Evolutionary conservation across 805 yeast species (phyloP).

Genomic region (Candida bentonensis): DNA sequence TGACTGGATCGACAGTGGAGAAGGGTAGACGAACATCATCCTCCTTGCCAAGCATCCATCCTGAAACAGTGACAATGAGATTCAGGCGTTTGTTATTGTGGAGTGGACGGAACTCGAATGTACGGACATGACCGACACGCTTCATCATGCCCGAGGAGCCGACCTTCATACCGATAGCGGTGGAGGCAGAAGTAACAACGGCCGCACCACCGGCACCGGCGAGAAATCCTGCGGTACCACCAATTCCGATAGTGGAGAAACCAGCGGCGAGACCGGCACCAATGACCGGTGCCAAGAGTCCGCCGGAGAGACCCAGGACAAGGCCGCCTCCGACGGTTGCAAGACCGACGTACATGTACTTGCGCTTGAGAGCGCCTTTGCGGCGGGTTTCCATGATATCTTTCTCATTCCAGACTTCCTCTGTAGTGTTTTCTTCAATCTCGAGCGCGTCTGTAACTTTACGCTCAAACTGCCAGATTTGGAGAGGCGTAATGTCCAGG

Average conservation of each 20-base stretch:
- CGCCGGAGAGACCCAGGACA: constrained; percentile 90
- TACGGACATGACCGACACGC: constrained; percentile 82
- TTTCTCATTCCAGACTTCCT: constrained; percentile 61
- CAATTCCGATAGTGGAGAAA: constrained; percentile 80
- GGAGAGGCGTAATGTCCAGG: constrained; percentile 46
- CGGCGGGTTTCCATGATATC: constrained; percentile 58
- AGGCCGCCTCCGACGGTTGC: constrained; percentile 95
- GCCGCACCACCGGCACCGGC: constrained; percentile 98
- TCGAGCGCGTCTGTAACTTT: constrained; percentile 83
- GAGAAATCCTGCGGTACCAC: constrained; percentile 83
- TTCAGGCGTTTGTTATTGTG: constrained; percentile 85
- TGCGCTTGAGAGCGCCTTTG: constrained; percentile 48
- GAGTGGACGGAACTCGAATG: constrained; percentile 86
- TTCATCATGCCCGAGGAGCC: constrained; percentile 76
- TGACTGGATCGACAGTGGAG: constrained; percentile 91
- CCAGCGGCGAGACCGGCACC: constrained; percentile 99
- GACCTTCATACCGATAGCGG: constrained; percentile 78
- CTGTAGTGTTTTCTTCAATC: constrained; percentile 65
- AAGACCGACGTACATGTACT: constrained; percentile 76
- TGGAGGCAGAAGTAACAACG: constrained; percentile 81
- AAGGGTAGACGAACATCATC: constrained; percentile 96
- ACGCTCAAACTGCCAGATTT: constrained; percentile 77
- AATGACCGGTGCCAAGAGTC: constrained; percentile 90
- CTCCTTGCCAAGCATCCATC: constrained; percentile 92
- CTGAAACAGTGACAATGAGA: constrained; percentile 77